Evolutionary conservation across 106 monocot genomes (phyloP), one percentile per base, ranked within the genome.

Genomic region (Acanthochlamys bracteata): DNA sequence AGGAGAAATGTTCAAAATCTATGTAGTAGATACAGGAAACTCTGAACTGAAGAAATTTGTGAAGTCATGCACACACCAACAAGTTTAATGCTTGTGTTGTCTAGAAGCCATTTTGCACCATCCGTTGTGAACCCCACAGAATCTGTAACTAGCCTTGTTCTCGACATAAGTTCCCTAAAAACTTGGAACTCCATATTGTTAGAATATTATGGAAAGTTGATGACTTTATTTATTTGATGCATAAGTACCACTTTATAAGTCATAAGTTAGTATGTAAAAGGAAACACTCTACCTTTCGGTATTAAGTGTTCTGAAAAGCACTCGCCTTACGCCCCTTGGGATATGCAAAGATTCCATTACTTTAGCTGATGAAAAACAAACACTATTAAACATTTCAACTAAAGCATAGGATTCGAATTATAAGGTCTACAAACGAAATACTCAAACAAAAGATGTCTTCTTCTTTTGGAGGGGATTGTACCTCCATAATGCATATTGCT

Each of bases 21-120:
- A n/a, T n/a, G n/a, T n/a, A n/a, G n/a, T n/a, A n/a, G n/a, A n/a
- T n/a, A n/a, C n/a, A n/a, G n/a, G n/a, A n/a, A 49, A 49, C 15
- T 14, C 17, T 49, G 10, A 49, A 49, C 12, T 14, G 9, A 14
- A 49, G 2, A 49, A 49, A 9, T 49, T 49, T 49, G 12, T 14
- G 14, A 61, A 61, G 26, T 19, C 20, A 40, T 27, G 10, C 16
- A 75, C 88, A 66, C 65, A 88, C 93, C 88, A 43, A 88, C 78
- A 70, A 93, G 80, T 74, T 93, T 89, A 25, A 93, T 89, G 71
- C 89, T 80, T 52, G 93, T 93, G 76, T 93, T 93, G n/a, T 93
- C 80, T 0, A 89, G 85, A 57, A 93, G 69, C 93, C 89, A 93
- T 24, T 83, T 80, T 57, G 93, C 82, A 66, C 93, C 93, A 81